Conservation (phyloP, 1,139 yeast genomes). For the Saccharomycopsis hybrid region DNA sequence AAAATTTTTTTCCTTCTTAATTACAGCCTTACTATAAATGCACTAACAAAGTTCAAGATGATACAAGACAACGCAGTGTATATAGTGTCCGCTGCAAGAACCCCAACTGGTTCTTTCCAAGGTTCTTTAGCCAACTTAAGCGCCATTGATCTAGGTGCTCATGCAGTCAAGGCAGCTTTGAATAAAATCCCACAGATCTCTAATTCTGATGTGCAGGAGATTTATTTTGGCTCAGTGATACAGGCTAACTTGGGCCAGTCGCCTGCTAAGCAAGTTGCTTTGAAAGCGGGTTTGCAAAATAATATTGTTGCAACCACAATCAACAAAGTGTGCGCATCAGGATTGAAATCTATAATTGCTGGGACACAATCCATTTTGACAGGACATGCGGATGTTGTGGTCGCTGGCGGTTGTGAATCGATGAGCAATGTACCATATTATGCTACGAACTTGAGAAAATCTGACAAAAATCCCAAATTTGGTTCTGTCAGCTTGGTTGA, state of each 20-base stretch:
- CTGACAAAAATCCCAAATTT: slow-evolving; percentile 80
- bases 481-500: slow-evolving; percentile 79
- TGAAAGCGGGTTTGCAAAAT: slow-evolving; percentile 79
- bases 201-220: slow-evolving; percentile 76
- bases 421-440: slow-evolving; percentile 96
- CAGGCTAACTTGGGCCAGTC: slow-evolving; percentile 95
- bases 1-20: too few species aligned
- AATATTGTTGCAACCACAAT: slow-evolving; percentile 79
- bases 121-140: slow-evolving; percentile 70
- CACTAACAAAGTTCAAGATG: neutral
- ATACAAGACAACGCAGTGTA: slow-evolving; percentile 46
- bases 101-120: slow-evolving; percentile 92
- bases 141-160: slow-evolving; percentile 82
- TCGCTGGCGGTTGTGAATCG: slow-evolving; percentile 96
- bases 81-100: slow-evolving; percentile 85
- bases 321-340: slow-evolving; percentile 97
- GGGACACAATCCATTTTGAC: slow-evolving; percentile 87
- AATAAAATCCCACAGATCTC: slow-evolving; percentile 75
- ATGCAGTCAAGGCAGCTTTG: slow-evolving; percentile 84
- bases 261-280: slow-evolving; percentile 96
- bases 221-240: slow-evolving; percentile 86
- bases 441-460: slow-evolving; percentile 74
- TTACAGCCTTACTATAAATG: too few species aligned
- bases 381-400: slow-evolving; percentile 86
- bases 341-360: slow-evolving; percentile 81